Evolutionary conservation across 176 grass and related monocot species (phyloP), one percentile per base, ranked within the genome.

Genomic region (Musa acuminata): DNA sequence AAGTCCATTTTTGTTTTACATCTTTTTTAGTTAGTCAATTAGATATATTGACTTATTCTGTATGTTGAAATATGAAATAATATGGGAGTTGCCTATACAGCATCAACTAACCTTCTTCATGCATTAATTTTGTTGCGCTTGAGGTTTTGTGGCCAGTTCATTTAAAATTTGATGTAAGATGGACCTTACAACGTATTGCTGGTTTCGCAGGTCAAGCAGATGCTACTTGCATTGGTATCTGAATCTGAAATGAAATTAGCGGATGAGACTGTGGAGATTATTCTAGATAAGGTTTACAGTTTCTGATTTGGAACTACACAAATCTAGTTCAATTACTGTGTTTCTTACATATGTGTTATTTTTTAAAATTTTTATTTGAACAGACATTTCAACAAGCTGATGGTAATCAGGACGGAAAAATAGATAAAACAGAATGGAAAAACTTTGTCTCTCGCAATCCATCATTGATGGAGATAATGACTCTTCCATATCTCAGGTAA

Each of bases 401-500:
- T 87, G 73, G 70, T 1, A 87, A 98, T 85, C 87, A 85, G 77
- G 95, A 98, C 51, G 95, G 90, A 51, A 98, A 87, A 85, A 98
- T 98, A 87, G 90, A 98, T 74, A 91, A 82, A 88, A 75, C 81
- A 69, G 95, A 98, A 55, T 98, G 95, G 95, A 82, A 89, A 64
- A 87, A 80, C 74, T 98, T 93, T 83, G 95, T 98, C 24, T 83
- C 82, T 84, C 84, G 78, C 75, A 94, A 93, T 82, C 90, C 95
- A 76, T 93, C 95, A 52, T 82, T 98, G 62, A 76, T 98, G 88
- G 94, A 93, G 89, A 93, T 98, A 71, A 98, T 98, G 95, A 98
- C 90, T 80, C 86, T 98, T 80, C 76, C 95, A 53, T 94, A 98
- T 86, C 88, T 98, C 88, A 93, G 84, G 95, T 91, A 55, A 91